These are phyloP conservation scores for Cryptosporidium meleagridis DNA, from an alignment of 169 alveolate species.

Conservation along the genomic window DNA sequence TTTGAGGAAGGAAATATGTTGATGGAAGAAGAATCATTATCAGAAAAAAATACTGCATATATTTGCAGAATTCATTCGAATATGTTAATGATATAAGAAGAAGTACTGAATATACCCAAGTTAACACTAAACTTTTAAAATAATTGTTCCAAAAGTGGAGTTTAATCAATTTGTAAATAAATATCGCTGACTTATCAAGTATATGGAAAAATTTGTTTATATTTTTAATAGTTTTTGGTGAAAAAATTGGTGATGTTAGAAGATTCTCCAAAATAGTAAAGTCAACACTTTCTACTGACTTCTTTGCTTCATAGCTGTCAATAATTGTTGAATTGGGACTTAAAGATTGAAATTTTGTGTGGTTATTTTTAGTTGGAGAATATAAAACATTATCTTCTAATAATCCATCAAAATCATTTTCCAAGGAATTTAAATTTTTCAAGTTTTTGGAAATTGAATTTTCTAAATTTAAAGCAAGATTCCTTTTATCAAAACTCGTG, in stretches of 20 bases:
- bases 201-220: neutral
- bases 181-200: neutral
- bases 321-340: neutral
- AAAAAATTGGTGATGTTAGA: conserved; percentile 5
- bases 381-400: neutral
- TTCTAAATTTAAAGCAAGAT: neutral
- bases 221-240: conserved; percentile 8
- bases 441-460: neutral
- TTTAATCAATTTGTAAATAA: neutral
- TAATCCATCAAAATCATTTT: neutral
- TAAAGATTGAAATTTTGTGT: neutral
- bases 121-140: conserved; percentile 10
- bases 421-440: neutral
- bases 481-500: conserved; percentile 6
- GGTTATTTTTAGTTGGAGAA: neutral
- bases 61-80: conserved; percentile 7
- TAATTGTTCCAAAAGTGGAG: conserved; percentile 29
- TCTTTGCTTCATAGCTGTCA: neutral
- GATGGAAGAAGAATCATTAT: neutral
- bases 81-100: conserved; percentile 17
- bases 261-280: conserved; percentile 28
- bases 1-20: conserved; percentile 27
- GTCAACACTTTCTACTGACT: neutral
- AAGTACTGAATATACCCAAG: neutral
- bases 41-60: conserved; percentile 38